Evolutionary conservation across 352 stramenopile species (phyloP), one percentile per base, ranked within the genome.

Genomic region (Phytophthora citrophthora): DNA sequence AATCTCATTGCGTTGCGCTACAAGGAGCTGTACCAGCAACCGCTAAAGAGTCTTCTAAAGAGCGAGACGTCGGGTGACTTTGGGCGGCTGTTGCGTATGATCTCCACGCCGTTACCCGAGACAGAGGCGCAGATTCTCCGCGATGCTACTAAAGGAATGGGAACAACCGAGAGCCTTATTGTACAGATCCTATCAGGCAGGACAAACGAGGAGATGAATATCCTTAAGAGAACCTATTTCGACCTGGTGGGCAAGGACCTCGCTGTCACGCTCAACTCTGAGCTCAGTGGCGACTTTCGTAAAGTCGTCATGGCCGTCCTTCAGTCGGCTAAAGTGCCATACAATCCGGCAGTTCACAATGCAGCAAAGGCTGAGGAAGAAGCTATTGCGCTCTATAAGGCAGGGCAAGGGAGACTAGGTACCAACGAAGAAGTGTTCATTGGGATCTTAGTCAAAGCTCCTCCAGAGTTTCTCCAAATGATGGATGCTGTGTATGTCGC

Each of bases 221-320:
- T 94, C 34, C 66, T 94, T 34, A 93, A 92, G 57, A 84, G 88
- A 54, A 75, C 79, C n/a, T 94, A 88, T 70, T 93, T 84, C 44
- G 75, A 80, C 29, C 51, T 90, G 36, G 82, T 83, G 49, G 72
- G 75, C n/a, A 83, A 90, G 45, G 86, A 94, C 32, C 47, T 94
- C 16, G 79, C 71, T 5, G 83, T 91, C 32, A 84, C 70, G 10
- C 47, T 92, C 20, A 89, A 70, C 68, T 76, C 78, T 23, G 82
- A 93, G 56, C 72, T 94, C 36, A 88, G 81, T 39, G 86, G 86
- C 38, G 86, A 94, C 51, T 86, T 93, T 43, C 74, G 81, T 18
- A 90, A 91, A 54, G 77, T 92, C 38, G 68, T 93, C 32, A 90
- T 93, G 78, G 81, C 82, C 15, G 51, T 88, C 26, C 65, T 94